Conservation (phyloP, 192 early-diverging fungal genomes). For the Geranomyces michiganensis region DNA sequence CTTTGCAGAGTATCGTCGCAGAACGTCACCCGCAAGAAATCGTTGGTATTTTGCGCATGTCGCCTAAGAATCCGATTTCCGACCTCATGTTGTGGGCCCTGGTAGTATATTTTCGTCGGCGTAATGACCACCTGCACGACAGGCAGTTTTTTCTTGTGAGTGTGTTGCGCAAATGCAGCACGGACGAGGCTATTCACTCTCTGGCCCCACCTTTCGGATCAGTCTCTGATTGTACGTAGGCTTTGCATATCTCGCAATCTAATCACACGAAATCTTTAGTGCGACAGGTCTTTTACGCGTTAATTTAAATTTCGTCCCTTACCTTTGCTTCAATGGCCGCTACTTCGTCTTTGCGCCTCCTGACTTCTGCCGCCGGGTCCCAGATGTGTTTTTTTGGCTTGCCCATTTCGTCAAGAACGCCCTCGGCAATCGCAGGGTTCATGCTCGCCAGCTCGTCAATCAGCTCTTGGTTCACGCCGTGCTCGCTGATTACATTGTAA, state of each 20-base stretch:
- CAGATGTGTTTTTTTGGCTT: constrained; percentile 25
- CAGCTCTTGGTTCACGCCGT: constrained; percentile 29
- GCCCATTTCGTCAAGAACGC: constrained; percentile 27
- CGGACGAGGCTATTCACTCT: no score
- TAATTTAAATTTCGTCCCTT: no score
- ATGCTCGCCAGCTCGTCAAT: constrained; percentile 9
- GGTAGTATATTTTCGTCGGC: constrained; percentile 67
- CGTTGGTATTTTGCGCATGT: constrained; percentile 49
- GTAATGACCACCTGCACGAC: constrained; percentile 62
- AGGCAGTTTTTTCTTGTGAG: no score
- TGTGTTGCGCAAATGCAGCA: no score
- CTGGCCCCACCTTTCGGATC: constrained; percentile 17
- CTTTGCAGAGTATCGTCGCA: constrained; percentile 61
- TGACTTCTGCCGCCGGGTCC: constrained; percentile 23
- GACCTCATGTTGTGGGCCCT: constrained; percentile 65
- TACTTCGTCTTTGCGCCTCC: constrained; percentile 9
- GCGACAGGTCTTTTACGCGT: no score
- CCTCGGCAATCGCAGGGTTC: constrained; percentile 11
- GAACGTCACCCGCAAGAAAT: constrained; percentile 74
- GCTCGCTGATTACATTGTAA: constrained; percentile 20
- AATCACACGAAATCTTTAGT: no score
- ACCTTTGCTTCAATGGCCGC: constrained; percentile 6
- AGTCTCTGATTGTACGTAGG: constrained; percentile 28
- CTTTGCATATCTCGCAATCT: constrained; percentile 19
- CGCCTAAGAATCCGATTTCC: constrained; percentile 76